Percentiles rank a stretch among this genome's conserved stretches.
These are phyloP conservation scores for Boletellus sp. DNA, from an alignment of 768 basidiomycete genomes.

Conservation along the genomic window DNA sequence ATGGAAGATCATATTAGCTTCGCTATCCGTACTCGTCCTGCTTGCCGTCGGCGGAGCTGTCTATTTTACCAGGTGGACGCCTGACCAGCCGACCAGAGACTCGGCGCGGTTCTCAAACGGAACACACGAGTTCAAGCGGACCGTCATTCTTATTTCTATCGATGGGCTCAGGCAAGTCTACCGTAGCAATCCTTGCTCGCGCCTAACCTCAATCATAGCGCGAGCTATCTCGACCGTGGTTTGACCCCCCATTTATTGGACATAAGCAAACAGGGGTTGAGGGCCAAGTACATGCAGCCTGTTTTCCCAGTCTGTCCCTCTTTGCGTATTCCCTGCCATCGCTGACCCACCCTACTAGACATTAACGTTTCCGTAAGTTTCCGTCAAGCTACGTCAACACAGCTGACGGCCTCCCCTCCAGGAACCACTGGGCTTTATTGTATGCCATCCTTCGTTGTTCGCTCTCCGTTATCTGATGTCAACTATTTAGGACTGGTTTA, in stretches of 20 bases:
- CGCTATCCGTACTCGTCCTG: conserved; percentile 14
- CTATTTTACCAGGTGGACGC: conserved; percentile 5
- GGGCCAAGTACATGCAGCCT: conserved; percentile 85
- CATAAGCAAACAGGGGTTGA: conserved; percentile 77
- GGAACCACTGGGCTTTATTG: conserved; percentile 91
- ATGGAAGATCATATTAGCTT: conserved; percentile 14
- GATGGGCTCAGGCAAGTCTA: conserved; percentile 70
- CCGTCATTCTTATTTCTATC: conserved; percentile 81
- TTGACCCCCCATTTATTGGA: conserved; percentile 79
- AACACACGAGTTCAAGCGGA: conserved; percentile 77
- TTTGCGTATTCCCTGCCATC: neutral
- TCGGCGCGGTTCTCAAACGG: conserved; percentile 62
- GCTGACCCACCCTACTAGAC: conserved; percentile 45
- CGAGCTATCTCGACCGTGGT: conserved; percentile 83
- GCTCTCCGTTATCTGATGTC: neutral
- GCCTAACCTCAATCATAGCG: conserved; percentile 40
- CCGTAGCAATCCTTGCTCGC: neutral
- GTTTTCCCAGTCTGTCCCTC: conserved; percentile 73
- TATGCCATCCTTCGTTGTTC: conserved; percentile 29
- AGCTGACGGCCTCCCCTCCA: conserved; percentile 26
- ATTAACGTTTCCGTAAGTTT: conserved; percentile 81
- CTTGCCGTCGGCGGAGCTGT: conserved; percentile 9
- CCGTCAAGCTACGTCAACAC: neutral
- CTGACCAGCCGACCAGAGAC: conserved; percentile 1
- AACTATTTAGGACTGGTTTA: conserved; percentile 73